Evolutionary conservation across 441 rosid genomes (phyloP).

Genomic region (Pelargonium cotyledonis): DNA sequence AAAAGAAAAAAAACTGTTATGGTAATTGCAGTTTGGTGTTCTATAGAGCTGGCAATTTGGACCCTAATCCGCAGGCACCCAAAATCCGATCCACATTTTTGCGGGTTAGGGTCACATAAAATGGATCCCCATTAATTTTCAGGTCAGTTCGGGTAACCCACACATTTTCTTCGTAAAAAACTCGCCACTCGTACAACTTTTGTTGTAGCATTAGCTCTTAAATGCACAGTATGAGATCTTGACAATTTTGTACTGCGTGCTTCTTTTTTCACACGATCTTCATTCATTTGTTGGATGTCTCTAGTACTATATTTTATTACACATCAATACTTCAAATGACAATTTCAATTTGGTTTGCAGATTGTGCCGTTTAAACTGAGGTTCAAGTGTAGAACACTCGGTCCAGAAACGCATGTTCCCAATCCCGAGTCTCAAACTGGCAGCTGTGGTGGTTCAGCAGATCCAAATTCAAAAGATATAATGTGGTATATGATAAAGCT

Average conservation of each 20-base stretch:
- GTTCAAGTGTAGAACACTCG: constrained; percentile 54
- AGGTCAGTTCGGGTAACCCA: no score
- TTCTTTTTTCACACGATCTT: no score
- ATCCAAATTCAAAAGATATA: constrained; percentile 38
- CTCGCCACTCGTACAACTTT: no score
- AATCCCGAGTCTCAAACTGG: constrained; percentile 28
- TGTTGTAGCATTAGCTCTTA: background rate
- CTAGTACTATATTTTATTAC: background rate
- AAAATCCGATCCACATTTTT: no score
- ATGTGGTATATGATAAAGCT: constrained; percentile 47
- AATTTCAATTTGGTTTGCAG: constrained; percentile 29
- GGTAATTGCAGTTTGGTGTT: no score
- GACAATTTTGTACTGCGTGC: no score
- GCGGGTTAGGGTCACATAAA: no score
- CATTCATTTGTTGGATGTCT: background rate
- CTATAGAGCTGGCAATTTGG: no score
- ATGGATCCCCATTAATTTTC: no score
- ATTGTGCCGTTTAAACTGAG: constrained; percentile 54
- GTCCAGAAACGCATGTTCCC: constrained; percentile 22
- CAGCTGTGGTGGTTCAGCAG: constrained; percentile 22
- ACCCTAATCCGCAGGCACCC: no score
- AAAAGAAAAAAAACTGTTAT: no score
- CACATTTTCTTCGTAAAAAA: no score
- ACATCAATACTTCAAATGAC: background rate
- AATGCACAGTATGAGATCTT: background rate